Evolutionary conservation across 2,329 filamentous ascomycete genomes (phyloP), one percentile per base, ranked within the genome.

Genomic region (Rhynchosporium graminicola): DNA sequence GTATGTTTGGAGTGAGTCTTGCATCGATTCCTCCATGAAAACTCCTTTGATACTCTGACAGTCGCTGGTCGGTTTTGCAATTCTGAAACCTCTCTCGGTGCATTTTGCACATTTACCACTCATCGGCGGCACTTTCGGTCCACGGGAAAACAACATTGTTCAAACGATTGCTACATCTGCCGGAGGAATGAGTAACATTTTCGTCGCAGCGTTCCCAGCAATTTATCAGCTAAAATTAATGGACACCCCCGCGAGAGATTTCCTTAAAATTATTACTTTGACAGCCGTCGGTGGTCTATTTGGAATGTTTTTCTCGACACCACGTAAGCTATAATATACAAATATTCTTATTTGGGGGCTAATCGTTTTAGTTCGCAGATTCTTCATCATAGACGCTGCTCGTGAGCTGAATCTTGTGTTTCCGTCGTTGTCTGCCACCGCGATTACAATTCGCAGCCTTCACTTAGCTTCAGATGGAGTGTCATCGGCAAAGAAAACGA

Each of bases 301-400:
- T 15, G 40, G 40, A 9, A 9, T 42, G 10, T 42, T 42, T 15
- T 42, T 42, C 15, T 9, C 40, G 40, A 42, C 40, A 15, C 40
- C 40, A 20, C 20, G 20, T 20, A 20, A 20, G 20, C 20, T 20
- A 20, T 20, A 20, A 20, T 20, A 20, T 20, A 20, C 20, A 20
- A 20, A 20, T 1, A 20, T 20, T 20, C 20, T 20, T 20, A 1
- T 20, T 1, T 20, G 20, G 20, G 20, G 20, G 1, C 20, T 20
- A 20, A 20, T 20, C 20, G 20, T 20, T 20, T 20, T 1, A 20
- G 20, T 20, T 20, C 20, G 20, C 20, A 20, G 20, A 20, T 88
- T 89, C 77, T 89, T 88, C 77, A 82, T 89, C 73, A 83, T 88
- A 72, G 84, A 87, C 63, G 83, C 87, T 12, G 83, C 83, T 3